Conservation (phyloP, 805 yeast genomes). For the Lipomyces orientalis region DNA sequence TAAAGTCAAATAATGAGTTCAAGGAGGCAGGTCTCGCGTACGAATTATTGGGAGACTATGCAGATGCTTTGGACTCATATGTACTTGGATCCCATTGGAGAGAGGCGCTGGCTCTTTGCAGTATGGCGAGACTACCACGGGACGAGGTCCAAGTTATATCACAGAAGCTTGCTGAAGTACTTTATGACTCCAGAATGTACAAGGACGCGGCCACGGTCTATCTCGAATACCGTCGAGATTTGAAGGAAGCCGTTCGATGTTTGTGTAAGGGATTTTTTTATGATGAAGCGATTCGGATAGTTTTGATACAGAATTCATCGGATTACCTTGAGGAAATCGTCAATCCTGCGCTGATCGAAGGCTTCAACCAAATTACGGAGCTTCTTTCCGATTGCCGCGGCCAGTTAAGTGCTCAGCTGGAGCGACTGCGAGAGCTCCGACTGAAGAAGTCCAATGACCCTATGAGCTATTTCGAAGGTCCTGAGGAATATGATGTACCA, state of each 20-base stretch:
- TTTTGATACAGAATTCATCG: slow-evolving; percentile 51
- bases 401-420: slow-evolving; percentile 82
- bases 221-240: slow-evolving; percentile 61
- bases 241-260: slow-evolving; percentile 65
- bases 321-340: slow-evolving; percentile 56
- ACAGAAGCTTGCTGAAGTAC: slow-evolving; percentile 59
- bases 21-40: slow-evolving; percentile 79
- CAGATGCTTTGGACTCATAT: slow-evolving; percentile 72
- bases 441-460: slow-evolving; percentile 85
- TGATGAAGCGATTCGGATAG: slow-evolving; percentile 75
- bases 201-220: slow-evolving; percentile 82
- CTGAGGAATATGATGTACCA: slow-evolving; percentile 66
- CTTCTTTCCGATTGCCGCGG: slow-evolving; percentile 89
- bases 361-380: slow-evolving; percentile 86
- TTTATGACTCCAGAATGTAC: slow-evolving; percentile 69
- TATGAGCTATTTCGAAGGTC: slow-evolving; percentile 73
- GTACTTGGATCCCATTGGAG: slow-evolving; percentile 78
- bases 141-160: slow-evolving; percentile 56
- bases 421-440: slow-evolving; percentile 82
- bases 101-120: slow-evolving; percentile 74
- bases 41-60: slow-evolving; percentile 65
- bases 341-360: slow-evolving; percentile 80
- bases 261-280: slow-evolving; percentile 77
- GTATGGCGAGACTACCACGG: slow-evolving; percentile 47
- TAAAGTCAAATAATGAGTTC: slow-evolving; percentile 56